Conservation (phyloP, 805 yeast species). For the Blastobotrys peoriensis region DNA sequence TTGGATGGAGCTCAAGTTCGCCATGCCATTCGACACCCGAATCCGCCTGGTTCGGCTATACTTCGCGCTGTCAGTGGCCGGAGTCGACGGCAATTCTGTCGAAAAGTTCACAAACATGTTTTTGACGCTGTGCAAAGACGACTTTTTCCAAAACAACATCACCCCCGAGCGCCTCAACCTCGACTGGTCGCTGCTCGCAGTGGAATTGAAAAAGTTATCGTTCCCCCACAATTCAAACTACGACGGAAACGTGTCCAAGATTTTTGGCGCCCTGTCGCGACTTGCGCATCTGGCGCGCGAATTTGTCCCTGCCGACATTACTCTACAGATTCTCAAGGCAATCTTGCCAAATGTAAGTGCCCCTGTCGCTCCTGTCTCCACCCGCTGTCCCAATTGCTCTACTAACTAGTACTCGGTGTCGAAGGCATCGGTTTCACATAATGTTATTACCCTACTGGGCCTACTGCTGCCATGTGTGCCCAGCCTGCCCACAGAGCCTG, state of each 20-base stretch:
- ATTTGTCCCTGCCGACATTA: conserved; percentile 19
- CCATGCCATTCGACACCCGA: conserved; percentile 63
- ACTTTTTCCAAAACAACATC: conserved; percentile 30
- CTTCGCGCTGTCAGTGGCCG: conserved; percentile 61
- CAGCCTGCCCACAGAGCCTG: conserved; percentile 5
- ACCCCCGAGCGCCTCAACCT: conserved; percentile 38
- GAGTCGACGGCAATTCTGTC: conserved; percentile 63
- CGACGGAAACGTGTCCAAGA: conserved; percentile 16
- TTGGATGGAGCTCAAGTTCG: conserved; percentile 72
- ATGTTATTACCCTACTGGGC: conserved; percentile 16
- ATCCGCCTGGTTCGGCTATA: conserved; percentile 60
- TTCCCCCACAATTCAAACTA: conserved; percentile 17
- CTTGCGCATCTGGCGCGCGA: conserved; percentile 22
- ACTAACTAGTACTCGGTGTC: conserved; percentile 10
- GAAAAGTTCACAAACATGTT: conserved; percentile 59
- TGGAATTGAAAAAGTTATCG: conserved; percentile 28
- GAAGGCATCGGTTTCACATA: conserved; percentile 21
- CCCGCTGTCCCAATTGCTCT: neutral
- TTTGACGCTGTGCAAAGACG: conserved; percentile 48
- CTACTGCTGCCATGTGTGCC: conserved; percentile 20
- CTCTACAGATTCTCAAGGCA: conserved; percentile 20
- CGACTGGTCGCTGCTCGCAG: conserved; percentile 46
- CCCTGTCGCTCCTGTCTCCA: neutral
- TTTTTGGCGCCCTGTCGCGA: conserved; percentile 17
- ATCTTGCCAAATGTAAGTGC: conserved; percentile 23